Evolutionary conservation across 164 flowering plant genomes (phyloP).

Genomic region (Piper betle): DNA sequence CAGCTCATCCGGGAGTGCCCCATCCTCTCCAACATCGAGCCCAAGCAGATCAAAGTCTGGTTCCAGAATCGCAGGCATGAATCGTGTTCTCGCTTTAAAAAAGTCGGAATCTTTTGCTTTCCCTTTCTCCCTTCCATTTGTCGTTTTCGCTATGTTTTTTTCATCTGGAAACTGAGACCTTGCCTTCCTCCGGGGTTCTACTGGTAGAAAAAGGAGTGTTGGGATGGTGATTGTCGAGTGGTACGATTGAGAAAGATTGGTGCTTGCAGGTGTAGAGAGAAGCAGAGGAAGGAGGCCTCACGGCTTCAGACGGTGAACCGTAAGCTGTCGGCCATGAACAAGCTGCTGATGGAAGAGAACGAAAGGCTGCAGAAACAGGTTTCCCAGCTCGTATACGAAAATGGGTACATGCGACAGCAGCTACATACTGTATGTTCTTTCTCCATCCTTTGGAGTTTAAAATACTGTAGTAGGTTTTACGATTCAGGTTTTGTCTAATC

Average conservation of each 20-base stretch:
- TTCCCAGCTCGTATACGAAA: constrained; percentile 69
- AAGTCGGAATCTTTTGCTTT: neutral
- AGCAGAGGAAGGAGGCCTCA: constrained; percentile 70
- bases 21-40: constrained; percentile 58
- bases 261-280: constrained; percentile 57
- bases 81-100: neutral
- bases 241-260: neutral
- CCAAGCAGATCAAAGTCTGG: constrained; percentile 85
- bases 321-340: constrained; percentile 72
- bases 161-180: too few species aligned
- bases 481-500: too few species aligned
- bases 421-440: constrained; percentile 29
- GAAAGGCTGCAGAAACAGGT: constrained; percentile 77
- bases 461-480: too few species aligned
- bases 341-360: constrained; percentile 76
- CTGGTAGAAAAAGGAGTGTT: neutral
- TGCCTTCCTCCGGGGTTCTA: neutral
- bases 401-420: constrained; percentile 64
- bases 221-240: neutral
- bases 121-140: neutral
- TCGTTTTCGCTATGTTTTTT: constrained; percentile 3
- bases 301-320: constrained; percentile 66
- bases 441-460: neutral
- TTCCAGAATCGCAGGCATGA: constrained; percentile 66
- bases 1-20: constrained; percentile 67